These are phyloP conservation scores for Erodium moschatum DNA, from an alignment of 441 rosid genomes.

Conservation along the genomic window DNA sequence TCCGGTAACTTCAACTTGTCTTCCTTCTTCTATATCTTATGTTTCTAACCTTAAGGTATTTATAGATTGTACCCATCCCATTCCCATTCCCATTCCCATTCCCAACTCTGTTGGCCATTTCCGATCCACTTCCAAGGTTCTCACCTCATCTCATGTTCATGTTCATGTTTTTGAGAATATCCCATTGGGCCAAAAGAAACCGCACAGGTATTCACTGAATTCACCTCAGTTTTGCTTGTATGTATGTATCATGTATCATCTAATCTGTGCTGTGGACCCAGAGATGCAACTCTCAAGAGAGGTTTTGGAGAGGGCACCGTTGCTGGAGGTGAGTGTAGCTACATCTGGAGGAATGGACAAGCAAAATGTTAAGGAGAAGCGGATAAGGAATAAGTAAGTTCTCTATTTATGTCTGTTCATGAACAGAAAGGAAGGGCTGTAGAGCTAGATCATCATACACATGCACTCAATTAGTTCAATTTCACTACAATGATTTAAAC, in stretches of 20 bases:
- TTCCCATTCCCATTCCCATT: no score
- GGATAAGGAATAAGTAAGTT: conserved; percentile 39
- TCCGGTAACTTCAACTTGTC: no score
- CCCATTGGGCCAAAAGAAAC: conserved; percentile 33
- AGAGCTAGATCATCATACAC: no score
- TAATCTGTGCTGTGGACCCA: conserved; percentile 9
- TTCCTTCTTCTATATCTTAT: no score
- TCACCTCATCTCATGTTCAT: conserved; percentile 24
- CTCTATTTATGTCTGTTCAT: not conserved
- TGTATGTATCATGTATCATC: no score
- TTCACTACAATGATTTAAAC: not conserved
- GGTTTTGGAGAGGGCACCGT: conserved; percentile 14
- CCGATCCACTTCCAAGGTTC: conserved; percentile 54
- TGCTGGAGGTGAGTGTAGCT: conserved; percentile 11
- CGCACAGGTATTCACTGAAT: conserved; percentile 28
- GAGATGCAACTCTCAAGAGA: conserved; percentile 35
- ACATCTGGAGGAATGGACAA: conserved; percentile 33
- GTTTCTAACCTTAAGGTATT: not conserved
- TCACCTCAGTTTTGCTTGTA: no score
- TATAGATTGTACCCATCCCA: conserved; percentile 87
- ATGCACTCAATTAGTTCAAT: not conserved
- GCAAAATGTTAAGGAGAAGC: conserved; percentile 47
- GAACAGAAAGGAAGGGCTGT: no score
- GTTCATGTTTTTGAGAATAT: no score
- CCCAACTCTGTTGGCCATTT: conserved; percentile 81